Evolutionary conservation across 2,329 filamentous ascomycete genomes (phyloP), one percentile per base, ranked within the genome.

Genomic region (Coleophoma eucalyptorum): DNA sequence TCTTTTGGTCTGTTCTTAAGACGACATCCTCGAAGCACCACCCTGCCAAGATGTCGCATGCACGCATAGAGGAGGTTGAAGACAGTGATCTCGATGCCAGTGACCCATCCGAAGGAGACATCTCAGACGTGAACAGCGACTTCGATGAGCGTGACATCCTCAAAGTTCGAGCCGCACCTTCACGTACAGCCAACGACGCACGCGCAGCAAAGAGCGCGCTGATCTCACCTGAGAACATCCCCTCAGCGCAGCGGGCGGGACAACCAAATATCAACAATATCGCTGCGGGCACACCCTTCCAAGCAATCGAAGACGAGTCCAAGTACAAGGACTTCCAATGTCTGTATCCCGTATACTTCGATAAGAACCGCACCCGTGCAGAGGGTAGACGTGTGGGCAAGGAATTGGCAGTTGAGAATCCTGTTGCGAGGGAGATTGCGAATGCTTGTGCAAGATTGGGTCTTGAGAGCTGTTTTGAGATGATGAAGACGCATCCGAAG

Each of bases 321-420:
- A 72, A 76, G 61, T 86, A 90, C 69, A 89, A 87, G 65, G 75
- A 83, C 70, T 96, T 85, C 75, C 88, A 94, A 69, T 93, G 90
- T 71, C 78, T 99, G 21, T 99, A 99, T 74, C 93, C 94, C 0
- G 75, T 97, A 53, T 99, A 99, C 79, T 99, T 99, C 65, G 93
- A 97, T 77, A 80, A 79, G 57, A 75, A 76, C 20, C 83, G 89
- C 46, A 81, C 83, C 40, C 84, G 92, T 51, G 83, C 86, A 51
- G 80, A 95, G 63, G 94, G 94, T 35, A 83, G 94, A 15, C 86
- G 92, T 61, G 92, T 97, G 8, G 74, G 83, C 46, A 72, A 77
- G 48, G 74, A 81, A 46, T 78, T 90, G 6, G 93, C 91, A 1
- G 89, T 97, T 5, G 67, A 76, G 51, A 95, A 93, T 72, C 94